These are phyloP conservation scores for Tuber indicum DNA, from an alignment of 495 filamentous ascomycete species.

Conservation along the genomic window DNA sequence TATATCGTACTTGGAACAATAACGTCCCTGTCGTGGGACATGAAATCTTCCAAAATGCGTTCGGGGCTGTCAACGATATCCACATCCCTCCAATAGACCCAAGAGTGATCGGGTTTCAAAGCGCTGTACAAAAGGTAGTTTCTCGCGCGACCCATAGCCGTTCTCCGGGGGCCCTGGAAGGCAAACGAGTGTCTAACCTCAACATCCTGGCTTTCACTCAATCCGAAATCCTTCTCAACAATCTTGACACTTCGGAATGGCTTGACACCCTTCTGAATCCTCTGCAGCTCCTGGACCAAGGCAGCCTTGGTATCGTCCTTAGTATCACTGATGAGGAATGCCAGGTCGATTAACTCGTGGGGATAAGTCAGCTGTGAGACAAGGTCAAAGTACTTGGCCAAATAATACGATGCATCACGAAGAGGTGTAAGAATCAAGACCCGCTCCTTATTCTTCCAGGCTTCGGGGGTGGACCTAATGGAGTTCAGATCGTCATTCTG, in stretches of 20 bases:
- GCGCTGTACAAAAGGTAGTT: constrained; percentile 86
- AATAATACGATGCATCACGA: constrained; percentile 74
- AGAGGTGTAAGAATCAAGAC: constrained; percentile 93
- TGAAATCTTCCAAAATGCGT: constrained; percentile 88
- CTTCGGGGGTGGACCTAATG: constrained; percentile 72
- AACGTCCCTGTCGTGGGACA: constrained; percentile 85
- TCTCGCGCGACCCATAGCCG: constrained; percentile 78
- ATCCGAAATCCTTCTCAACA: constrained; percentile 84
- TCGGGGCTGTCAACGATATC: constrained; percentile 87
- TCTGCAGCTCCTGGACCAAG: constrained; percentile 72
- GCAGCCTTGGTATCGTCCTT: constrained; percentile 81
- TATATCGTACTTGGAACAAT: constrained; percentile 79
- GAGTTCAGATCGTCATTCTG: constrained; percentile 72
- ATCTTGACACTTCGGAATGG: constrained; percentile 78
- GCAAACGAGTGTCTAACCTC: constrained; percentile 76
- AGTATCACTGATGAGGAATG: constrained; percentile 86
- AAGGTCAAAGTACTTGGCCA: constrained; percentile 88
- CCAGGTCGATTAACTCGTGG: constrained; percentile 90
- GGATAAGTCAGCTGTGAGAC: constrained; percentile 86
- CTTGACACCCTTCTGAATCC: constrained; percentile 65
- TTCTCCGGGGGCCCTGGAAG: constrained; percentile 83
- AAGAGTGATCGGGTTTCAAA: constrained; percentile 86
- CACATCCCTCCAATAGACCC: constrained; percentile 98
- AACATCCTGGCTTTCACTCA: constrained; percentile 60
- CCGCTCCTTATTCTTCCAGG: constrained; percentile 70